These are phyloP conservation scores for Lepidium didymum DNA, from an alignment of 345 rosid species.

Conservation along the genomic window DNA sequence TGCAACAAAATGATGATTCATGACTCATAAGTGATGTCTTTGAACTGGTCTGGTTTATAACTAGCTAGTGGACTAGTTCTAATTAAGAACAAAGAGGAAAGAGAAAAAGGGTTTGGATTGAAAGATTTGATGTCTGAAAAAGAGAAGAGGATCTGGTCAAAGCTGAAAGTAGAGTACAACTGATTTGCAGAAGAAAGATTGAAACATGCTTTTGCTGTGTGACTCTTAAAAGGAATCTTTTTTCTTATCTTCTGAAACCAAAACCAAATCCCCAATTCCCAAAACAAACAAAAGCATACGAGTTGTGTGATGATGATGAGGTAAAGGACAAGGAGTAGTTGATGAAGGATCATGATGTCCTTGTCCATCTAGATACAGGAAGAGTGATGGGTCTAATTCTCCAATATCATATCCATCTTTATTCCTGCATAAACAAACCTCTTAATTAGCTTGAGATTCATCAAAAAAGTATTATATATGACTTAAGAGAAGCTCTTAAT, in stretches of 20 bases:
- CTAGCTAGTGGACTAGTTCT: conserved; percentile 23
- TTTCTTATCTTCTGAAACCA: conserved; percentile 11
- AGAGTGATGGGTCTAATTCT: conserved; percentile 92
- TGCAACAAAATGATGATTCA: conserved; percentile 31
- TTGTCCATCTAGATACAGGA: conserved; percentile 90
- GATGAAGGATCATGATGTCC: conserved; percentile 43
- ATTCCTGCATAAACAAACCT: conserved; percentile 17
- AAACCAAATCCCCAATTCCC: conserved; percentile 14
- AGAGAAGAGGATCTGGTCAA: conserved; percentile 60
- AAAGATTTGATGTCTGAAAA: conserved; percentile 34
- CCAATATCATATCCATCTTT: conserved; percentile 67
- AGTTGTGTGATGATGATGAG: conserved; percentile 55
- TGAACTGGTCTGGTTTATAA: conserved; percentile 12
- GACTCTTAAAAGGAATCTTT: conserved; percentile 12
- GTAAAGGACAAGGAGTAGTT: conserved; percentile 27
- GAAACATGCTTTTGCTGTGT: conserved; percentile 63
- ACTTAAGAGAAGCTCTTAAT: conserved; percentile 5
- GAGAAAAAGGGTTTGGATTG: conserved; percentile 26
- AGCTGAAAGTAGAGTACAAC: conserved; percentile 42
- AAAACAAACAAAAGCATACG: conserved; percentile 41
- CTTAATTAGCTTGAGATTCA: background rate
- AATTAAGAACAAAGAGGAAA: conserved; percentile 3
- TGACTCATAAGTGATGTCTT: conserved; percentile 10
- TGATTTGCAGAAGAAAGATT: conserved; percentile 31
- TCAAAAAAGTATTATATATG: background rate